These are phyloP conservation scores for Sarocladiaceae sp. DNA, from an alignment of 2,329 filamentous ascomycete genomes.

Conservation along the genomic window DNA sequence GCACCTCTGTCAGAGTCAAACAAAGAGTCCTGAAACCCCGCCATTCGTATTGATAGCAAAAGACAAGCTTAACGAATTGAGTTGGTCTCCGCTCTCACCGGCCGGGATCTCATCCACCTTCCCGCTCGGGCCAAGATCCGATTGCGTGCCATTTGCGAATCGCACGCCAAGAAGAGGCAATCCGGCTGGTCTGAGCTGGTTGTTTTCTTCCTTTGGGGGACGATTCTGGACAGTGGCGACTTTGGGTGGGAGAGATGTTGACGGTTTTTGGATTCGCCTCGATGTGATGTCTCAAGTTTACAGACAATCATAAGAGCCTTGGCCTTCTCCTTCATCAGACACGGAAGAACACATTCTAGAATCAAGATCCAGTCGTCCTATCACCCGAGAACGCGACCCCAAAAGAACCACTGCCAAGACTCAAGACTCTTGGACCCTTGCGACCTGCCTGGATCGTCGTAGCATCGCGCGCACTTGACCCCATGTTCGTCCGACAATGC, in stretches of 20 bases:
- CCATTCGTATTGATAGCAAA: too few relatives aligned
- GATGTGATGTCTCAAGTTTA: too few relatives aligned
- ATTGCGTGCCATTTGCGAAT: background rate
- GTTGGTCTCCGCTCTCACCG: background rate
- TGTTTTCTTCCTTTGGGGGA: background rate
- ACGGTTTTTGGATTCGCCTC: too few relatives aligned
- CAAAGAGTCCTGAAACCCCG: too few relatives aligned
- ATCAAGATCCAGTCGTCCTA: background rate
- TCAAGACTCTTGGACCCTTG: background rate
- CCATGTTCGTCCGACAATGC: background rate
- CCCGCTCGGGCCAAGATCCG: constrained; percentile 1
- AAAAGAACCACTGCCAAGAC: constrained; percentile 4
- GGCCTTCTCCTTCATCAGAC: background rate
- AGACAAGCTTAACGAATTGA: too few relatives aligned
- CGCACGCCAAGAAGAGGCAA: background rate
- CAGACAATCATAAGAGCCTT: too few relatives aligned
- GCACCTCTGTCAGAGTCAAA: too few relatives aligned
- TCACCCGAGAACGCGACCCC: background rate
- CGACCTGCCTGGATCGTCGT: constrained; percentile 6
- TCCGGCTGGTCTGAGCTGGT: background rate
- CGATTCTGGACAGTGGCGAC: background rate
- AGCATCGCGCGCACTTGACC: constrained; percentile 1
- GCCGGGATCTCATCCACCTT: constrained; percentile 1
- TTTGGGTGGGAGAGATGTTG: background rate
- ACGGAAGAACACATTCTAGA: background rate